Evolutionary conservation across 148 eudicot genomes (phyloP).

Genomic region (Polygonum aviculare): DNA sequence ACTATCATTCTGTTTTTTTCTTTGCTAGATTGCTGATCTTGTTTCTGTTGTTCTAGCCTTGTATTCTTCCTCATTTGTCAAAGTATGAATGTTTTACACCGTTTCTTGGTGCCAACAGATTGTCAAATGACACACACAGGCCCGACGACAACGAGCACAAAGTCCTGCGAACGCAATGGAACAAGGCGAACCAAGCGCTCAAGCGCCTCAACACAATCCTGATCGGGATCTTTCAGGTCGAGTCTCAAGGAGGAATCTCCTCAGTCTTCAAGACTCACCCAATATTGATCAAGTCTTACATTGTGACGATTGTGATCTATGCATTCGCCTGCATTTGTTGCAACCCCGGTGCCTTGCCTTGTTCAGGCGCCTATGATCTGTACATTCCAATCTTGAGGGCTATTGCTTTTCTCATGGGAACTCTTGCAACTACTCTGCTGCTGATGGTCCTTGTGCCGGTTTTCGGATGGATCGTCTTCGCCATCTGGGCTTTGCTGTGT

Average conservation of each 20-base stretch:
- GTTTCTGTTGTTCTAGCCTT: too few species aligned
- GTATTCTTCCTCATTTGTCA: too few species aligned
- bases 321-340: not conserved
- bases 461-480: not conserved
- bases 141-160: not conserved
- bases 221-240: not conserved
- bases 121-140: not conserved
- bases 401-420: not conserved
- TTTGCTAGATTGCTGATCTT: not conserved
- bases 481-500: not conserved
- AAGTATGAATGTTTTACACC: not conserved
- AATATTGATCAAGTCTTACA: not conserved
- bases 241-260: not conserved
- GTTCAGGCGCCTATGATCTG: not conserved
- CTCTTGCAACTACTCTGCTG: not conserved
- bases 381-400: not conserved
- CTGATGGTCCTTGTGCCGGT: not conserved
- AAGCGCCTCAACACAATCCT: not conserved
- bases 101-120: not conserved
- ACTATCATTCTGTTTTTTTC: too few species aligned
- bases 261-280: not conserved
- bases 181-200: not conserved
- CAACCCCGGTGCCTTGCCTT: not conserved
- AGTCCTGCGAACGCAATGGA: not conserved
- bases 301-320: not conserved